A percentile compares a stretch with the other conserved stretches of the same genome.
Conservation (phyloP, 768 basidiomycete genomes). For the Royoungia palumana region DNA sequence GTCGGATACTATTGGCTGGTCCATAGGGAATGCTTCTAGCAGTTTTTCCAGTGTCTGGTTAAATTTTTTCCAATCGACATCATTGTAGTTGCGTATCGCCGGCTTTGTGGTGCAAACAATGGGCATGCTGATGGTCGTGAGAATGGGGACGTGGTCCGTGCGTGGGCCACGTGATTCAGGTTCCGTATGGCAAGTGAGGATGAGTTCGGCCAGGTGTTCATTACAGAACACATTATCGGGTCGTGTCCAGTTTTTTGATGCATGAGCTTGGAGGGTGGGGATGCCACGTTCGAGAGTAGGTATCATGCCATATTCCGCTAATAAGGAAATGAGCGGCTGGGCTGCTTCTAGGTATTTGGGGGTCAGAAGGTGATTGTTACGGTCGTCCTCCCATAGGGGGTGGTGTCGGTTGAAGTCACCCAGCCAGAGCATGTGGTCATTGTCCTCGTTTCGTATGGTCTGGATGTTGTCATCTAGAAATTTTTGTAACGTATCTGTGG, state of each 20-base stretch:
- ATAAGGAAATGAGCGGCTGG: conserved; percentile 16
- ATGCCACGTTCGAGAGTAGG: conserved; percentile 29
- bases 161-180: conserved; percentile 7
- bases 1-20: no score
- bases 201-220: neutral
- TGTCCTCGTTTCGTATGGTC: no score
- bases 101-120: no score
- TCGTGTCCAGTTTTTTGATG: conserved; percentile 30
- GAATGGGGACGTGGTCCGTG: conserved; percentile 36
- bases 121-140: conserved; percentile 8
- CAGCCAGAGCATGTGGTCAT: no score
- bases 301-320: conserved; percentile 21
- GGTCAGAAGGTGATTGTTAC: conserved; percentile 24
- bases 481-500: no score
- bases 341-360: neutral
- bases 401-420: conserved; percentile 33
- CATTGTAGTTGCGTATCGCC: no score
- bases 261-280: conserved; percentile 21
- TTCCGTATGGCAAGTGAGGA: conserved; percentile 18
- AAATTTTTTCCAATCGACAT: no score
- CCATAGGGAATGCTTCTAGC: no score
- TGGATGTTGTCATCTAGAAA: no score
- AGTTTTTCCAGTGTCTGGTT: no score
- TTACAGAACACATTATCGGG: conserved; percentile 36
- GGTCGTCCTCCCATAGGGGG: conserved; percentile 27